These are phyloP conservation scores for Tothia fuscella DNA, from an alignment of 2,329 filamentous ascomycete species.

Conservation along the genomic window DNA sequence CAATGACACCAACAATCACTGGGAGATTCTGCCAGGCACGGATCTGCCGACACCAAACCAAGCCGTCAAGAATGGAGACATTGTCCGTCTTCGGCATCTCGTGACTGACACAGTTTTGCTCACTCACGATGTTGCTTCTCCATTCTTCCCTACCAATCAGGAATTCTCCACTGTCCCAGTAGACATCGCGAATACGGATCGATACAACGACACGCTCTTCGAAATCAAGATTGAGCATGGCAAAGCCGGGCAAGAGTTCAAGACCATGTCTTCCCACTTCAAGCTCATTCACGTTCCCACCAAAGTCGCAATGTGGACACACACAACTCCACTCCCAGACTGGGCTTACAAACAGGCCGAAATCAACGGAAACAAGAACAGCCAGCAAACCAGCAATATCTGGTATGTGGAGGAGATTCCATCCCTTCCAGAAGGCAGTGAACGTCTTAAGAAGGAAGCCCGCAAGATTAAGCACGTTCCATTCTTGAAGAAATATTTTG, in stretches of 20 bases:
- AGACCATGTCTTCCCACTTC: constrained; percentile 83
- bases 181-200: constrained; percentile 60
- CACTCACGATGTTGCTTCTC: constrained; percentile 93
- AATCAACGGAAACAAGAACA: constrained; percentile 98
- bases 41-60: constrained; percentile 38
- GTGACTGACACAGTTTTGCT: constrained; percentile 77
- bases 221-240: constrained; percentile 82
- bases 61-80: constrained; percentile 68
- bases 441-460: constrained; percentile 62
- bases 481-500: constrained; percentile 90
- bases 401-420: constrained; percentile 90
- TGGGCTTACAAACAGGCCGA: constrained; percentile 97
- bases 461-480: constrained; percentile 71
- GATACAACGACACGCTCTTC: constrained; percentile 83
- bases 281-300: constrained; percentile 90
- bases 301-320: constrained; percentile 99
- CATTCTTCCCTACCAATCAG: constrained; percentile 93
- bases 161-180: constrained; percentile 79
- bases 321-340: constrained; percentile 86
- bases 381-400: constrained; percentile 77
- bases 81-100: constrained; percentile 76
- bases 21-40: constrained; percentile 69
- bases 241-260: constrained; percentile 73
- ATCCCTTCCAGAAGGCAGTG: constrained; percentile 59
- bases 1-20: constrained; percentile 98